Conservation (phyloP, 2,329 filamentous ascomycete genomes). For the Penicillium sp. region DNA sequence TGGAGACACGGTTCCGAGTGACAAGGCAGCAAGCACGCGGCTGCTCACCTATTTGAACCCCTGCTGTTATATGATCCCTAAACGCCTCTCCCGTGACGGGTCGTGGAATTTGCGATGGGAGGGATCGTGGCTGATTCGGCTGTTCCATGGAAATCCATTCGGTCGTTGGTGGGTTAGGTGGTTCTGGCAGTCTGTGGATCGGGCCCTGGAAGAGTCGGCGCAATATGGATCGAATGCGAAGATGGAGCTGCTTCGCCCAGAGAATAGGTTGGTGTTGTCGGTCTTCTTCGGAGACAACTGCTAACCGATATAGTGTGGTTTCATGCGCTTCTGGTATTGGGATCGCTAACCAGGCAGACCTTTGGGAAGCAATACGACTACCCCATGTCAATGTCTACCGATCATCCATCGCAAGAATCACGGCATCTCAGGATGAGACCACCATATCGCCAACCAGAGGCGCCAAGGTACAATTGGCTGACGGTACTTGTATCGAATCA, state of each 20-base stretch:
- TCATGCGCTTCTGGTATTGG: conserved; percentile 23
- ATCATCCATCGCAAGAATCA: conserved; percentile 14
- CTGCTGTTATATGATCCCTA: conserved; percentile 20
- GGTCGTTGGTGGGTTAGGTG: conserved; percentile 20
- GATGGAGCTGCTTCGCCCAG: conserved; percentile 22
- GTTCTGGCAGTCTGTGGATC: conserved; percentile 23
- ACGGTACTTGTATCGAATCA: conserved; percentile 11
- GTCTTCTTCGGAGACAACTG: too few relatives aligned
- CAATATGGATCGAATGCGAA: conserved; percentile 21
- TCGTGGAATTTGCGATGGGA: conserved; percentile 13
- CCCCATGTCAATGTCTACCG: conserved; percentile 25
- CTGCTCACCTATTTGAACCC: conserved; percentile 20
- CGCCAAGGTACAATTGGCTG: conserved; percentile 6
- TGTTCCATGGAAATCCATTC: conserved; percentile 24
- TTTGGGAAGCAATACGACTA: conserved; percentile 24
- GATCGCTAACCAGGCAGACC: conserved; percentile 26
- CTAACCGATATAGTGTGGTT: conserved; percentile 14
- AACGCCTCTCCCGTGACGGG: conserved; percentile 3
- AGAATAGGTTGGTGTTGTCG: conserved; percentile 12
- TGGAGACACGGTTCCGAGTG: conserved; percentile 20
- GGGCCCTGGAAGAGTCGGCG: conserved; percentile 10
- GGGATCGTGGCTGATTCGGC: conserved; percentile 23
- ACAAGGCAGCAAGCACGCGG: conserved; percentile 25
- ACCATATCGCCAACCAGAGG: background rate
- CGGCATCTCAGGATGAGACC: background rate